phyloP scores from a whole-genome alignment of 1,284 basidiomycete species.

The Sporisorium sorghi region DNA sequence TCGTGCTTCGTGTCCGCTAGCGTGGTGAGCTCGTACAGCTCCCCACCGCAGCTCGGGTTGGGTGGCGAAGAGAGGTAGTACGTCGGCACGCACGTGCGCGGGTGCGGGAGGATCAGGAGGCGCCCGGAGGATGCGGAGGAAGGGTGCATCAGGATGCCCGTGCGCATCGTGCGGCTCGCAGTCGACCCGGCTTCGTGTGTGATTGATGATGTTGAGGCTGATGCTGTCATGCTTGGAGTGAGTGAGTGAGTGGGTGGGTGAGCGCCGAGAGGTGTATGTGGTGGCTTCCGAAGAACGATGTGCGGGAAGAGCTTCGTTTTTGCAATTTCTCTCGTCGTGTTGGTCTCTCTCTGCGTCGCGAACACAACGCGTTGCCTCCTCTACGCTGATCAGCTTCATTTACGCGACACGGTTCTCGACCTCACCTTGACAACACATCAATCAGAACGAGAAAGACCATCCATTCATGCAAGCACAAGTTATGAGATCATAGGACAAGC shows the following conservation, averaged over 20 bases:
- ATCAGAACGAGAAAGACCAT: neutral
- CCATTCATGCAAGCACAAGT: neutral
- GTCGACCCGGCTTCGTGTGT: neutral
- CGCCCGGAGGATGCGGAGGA: slow-evolving; percentile 12
- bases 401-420: slow-evolving; percentile 21
- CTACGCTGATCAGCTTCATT: slow-evolving; percentile 2
- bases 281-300: neutral
- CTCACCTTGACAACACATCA: neutral
- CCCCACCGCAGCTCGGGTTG: neutral
- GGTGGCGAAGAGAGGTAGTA: slow-evolving; percentile 26
- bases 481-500: too few relatives aligned
- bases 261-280: neutral
- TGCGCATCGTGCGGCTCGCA: slow-evolving; percentile 18
- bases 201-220: neutral
- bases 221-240: slow-evolving; percentile 8
- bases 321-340: slow-evolving; percentile 12
- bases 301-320: too few relatives aligned
- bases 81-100: slow-evolving; percentile 26
- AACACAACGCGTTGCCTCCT: neutral
- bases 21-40: slow-evolving; percentile 28
- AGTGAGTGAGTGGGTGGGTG: neutral
- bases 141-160: slow-evolving; percentile 33
- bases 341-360: slow-evolving; percentile 21
- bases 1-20: slow-evolving; percentile 29
- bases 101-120: slow-evolving; percentile 46